A percentile compares a stretch with the other conserved stretches of the same genome.
Evolutionary conservation across 176 grass and related monocot species (phyloP).

Genomic region (Musa itinerans): DNA sequence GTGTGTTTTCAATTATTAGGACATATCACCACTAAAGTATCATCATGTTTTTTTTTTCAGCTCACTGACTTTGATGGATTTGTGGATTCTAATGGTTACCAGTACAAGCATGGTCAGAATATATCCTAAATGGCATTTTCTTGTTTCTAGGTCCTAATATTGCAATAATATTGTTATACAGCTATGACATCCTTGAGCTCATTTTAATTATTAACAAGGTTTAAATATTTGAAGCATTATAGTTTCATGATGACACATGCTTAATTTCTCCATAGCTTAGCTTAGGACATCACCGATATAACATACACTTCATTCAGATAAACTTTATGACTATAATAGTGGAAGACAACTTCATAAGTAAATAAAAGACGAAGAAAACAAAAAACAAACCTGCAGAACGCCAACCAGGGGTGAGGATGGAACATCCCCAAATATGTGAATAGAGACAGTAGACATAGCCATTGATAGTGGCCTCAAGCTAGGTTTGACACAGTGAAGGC

Average conservation of each 20-base stretch:
- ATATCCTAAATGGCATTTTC: background rate
- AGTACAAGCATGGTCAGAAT: background rate
- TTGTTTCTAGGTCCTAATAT: background rate
- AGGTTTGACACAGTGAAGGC: conserved; percentile 84
- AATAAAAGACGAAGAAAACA: background rate
- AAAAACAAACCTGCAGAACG: conserved; percentile 61
- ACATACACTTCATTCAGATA: background rate
- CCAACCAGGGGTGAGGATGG: conserved; percentile 96
- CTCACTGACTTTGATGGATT: too few relatives aligned
- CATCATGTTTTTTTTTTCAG: too few relatives aligned
- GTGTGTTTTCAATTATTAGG: too few relatives aligned
- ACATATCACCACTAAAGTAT: too few relatives aligned
- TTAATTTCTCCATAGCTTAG: background rate
- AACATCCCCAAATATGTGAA: conserved; percentile 99
- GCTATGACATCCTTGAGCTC: background rate
- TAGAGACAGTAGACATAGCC: conserved; percentile 95
- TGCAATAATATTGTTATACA: background rate
- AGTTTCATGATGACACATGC: background rate
- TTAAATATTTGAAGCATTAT: background rate
- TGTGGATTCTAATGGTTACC: too few relatives aligned
- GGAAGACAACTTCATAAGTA: background rate
- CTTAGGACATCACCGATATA: background rate
- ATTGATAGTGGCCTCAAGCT: conserved; percentile 84
- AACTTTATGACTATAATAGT: background rate
- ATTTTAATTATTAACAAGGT: background rate